These are phyloP conservation scores for Candida verbasci DNA, from an alignment of 805 yeast genomes.

Conservation along the genomic window DNA sequence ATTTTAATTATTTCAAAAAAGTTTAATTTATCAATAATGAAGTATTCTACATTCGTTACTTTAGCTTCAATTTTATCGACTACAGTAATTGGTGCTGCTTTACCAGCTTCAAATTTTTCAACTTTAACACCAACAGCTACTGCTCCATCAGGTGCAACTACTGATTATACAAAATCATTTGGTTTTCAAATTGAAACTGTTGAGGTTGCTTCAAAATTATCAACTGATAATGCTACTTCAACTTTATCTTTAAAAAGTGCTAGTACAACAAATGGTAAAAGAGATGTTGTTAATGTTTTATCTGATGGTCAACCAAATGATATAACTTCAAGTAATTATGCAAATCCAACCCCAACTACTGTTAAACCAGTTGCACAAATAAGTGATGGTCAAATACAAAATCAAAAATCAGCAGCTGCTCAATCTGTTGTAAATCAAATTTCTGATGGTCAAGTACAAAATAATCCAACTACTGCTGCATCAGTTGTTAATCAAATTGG, in stretches of 20 bases:
- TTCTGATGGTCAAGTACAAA: constrained; percentile 44
- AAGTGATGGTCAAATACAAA: constrained; percentile 45
- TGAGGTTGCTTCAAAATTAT: constrained; percentile 20
- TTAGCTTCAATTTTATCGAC: constrained; percentile 37
- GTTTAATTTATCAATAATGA: constrained; percentile 12
- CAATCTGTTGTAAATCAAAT: constrained; percentile 32
- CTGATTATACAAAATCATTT: constrained; percentile 53
- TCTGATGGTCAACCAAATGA: constrained; percentile 31
- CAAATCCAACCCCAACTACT: constrained; percentile 29
- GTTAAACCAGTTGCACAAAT: constrained; percentile 33
- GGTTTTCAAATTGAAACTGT: constrained; percentile 66
- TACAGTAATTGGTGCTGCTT: constrained; percentile 53
- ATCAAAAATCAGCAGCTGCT: constrained; percentile 30
- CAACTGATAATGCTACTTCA: constrained; percentile 7
- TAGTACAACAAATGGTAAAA: no score
- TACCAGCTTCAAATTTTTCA: constrained; percentile 66
- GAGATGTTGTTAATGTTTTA: constrained; percentile 23
- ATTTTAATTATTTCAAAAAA: no score
- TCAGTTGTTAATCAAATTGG: constrained; percentile 36
- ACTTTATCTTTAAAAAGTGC: constrained; percentile 4
- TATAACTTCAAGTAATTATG: constrained; percentile 42
- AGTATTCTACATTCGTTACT: constrained; percentile 16
- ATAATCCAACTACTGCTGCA: constrained; percentile 24
- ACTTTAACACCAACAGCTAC: constrained; percentile 65
- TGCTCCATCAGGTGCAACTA: constrained; percentile 46